A percentile compares a stretch with the other conserved stretches of the same genome.
phyloP scores from a whole-genome alignment of 176 grass and related monocot species.

The Triticum turgidum region DNA sequence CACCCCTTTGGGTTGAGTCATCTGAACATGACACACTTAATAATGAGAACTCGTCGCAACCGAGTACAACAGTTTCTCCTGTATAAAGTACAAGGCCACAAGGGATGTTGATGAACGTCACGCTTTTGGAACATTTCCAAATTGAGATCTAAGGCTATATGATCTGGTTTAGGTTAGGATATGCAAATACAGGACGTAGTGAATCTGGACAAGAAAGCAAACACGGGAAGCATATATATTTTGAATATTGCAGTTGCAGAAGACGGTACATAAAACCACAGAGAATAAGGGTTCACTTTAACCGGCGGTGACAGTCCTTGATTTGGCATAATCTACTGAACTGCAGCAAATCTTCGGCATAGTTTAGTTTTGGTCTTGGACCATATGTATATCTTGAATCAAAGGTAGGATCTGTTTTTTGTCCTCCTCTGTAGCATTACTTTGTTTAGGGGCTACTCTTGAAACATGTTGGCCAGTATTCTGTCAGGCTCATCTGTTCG shows the following conservation, averaged over 20 bases:
- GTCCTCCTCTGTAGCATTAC: neutral
- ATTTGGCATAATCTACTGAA: constrained; percentile 12
- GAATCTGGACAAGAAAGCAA: constrained; percentile 6
- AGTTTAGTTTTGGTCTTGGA: neutral
- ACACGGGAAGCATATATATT: neutral
- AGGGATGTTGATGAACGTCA: neutral
- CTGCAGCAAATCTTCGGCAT: neutral
- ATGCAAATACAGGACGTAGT: neutral
- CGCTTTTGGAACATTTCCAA: constrained; percentile 21
- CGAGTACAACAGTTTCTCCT: constrained; percentile 27
- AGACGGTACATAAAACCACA: neutral
- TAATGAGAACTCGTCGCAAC: constrained; percentile 29
- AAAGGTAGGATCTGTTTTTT: neutral
- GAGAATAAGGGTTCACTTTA: neutral
- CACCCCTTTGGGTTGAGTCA: constrained; percentile 62
- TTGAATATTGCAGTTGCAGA: neutral
- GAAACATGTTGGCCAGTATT: neutral
- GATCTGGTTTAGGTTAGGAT: constrained; percentile 13
- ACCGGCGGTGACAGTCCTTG: neutral
- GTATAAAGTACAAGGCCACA: neutral
- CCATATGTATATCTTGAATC: neutral
- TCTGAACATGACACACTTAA: constrained; percentile 34
- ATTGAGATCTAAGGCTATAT: neutral
- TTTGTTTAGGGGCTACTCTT: neutral
- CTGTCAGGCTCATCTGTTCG: neutral